Evolutionary conservation across 2,329 filamentous ascomycete species (phyloP).

Genomic region (Exophiala lecanii-corni): DNA sequence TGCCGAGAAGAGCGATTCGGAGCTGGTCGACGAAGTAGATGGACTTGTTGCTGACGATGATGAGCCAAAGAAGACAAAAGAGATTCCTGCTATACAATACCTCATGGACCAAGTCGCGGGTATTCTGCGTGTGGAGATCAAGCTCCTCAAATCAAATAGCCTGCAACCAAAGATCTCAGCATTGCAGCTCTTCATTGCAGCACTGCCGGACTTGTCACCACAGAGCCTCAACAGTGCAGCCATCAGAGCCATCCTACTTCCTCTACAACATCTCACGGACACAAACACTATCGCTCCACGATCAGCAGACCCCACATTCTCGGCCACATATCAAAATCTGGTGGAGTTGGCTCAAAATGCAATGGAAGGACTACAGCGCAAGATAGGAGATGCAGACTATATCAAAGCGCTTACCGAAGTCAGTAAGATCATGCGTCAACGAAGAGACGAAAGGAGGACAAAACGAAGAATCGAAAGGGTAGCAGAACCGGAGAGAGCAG

Average conservation of each 20-base stretch:
- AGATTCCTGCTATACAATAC: constrained; percentile 59
- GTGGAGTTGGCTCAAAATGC: constrained; percentile 69
- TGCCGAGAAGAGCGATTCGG: constrained; percentile 37
- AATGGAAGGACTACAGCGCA: constrained; percentile 78
- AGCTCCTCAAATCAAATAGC: constrained; percentile 55
- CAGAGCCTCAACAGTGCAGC: constrained; percentile 54
- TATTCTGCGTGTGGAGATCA: constrained; percentile 71
- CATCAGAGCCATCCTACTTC: constrained; percentile 60
- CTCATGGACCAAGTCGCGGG: constrained; percentile 74
- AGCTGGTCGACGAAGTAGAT: constrained; percentile 37
- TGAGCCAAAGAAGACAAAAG: constrained; percentile 41
- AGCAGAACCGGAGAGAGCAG: constrained; percentile 71
- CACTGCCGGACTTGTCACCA: constrained; percentile 58
- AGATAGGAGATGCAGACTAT: constrained; percentile 75
- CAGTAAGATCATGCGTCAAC: constrained; percentile 65
- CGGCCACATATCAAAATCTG: constrained; percentile 63
- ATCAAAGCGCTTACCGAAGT: constrained; percentile 69
- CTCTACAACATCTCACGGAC: constrained; percentile 80
- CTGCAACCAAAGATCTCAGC: constrained; percentile 71
- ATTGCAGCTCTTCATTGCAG: constrained; percentile 67
- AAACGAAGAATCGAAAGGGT: constrained; percentile 92
- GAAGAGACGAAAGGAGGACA: constrained; percentile 67
- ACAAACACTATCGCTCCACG: constrained; percentile 42
- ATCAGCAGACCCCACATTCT: constrained; percentile 66
- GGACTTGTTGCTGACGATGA: constrained; percentile 44